phyloP scores from a whole-genome alignment of 2,329 filamentous ascomycete species.

The Emergomyces orientalis region DNA sequence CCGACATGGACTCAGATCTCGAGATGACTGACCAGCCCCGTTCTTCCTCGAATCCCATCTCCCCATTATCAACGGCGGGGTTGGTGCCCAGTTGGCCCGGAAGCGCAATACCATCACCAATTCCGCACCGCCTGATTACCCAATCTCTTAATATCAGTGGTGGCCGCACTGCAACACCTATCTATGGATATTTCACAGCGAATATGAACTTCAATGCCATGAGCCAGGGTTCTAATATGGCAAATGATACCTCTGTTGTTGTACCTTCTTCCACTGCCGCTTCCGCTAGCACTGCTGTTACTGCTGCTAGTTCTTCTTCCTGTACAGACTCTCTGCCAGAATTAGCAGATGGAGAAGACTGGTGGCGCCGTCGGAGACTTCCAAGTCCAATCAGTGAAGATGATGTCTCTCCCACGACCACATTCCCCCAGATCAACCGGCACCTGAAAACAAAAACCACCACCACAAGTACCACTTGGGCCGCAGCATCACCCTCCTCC shows the following conservation, averaged over 20 bases:
- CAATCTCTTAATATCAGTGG: conserved; percentile 27
- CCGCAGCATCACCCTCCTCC: background rate
- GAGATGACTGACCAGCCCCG: conserved; percentile 22
- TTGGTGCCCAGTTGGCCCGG: conserved; percentile 14
- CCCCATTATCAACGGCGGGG: conserved; percentile 18
- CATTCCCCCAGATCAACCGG: background rate
- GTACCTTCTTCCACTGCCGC: background rate
- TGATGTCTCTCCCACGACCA: conserved; percentile 17
- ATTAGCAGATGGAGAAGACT: conserved; percentile 5
- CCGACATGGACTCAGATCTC: conserved; percentile 23
- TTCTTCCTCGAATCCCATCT: conserved; percentile 16
- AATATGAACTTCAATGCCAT: conserved; percentile 17
- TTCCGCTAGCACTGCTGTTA: background rate
- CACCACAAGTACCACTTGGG: background rate
- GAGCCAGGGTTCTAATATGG: conserved; percentile 8
- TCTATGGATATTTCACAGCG: conserved; percentile 23
- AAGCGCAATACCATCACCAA: conserved; percentile 24
- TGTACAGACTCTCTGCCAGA: background rate
- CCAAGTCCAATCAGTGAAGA: conserved; percentile 35
- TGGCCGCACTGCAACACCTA: conserved; percentile 23
- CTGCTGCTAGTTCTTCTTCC: background rate
- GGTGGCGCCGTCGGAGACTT: conserved; percentile 22
- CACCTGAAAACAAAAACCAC: background rate
- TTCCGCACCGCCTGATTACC: conserved; percentile 22
- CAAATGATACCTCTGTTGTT: background rate